A percentile compares a stretch with the other conserved stretches of the same genome.
Evolutionary conservation across 768 basidiomycete species (phyloP).

Genomic region (Termitomyces sp.): DNA sequence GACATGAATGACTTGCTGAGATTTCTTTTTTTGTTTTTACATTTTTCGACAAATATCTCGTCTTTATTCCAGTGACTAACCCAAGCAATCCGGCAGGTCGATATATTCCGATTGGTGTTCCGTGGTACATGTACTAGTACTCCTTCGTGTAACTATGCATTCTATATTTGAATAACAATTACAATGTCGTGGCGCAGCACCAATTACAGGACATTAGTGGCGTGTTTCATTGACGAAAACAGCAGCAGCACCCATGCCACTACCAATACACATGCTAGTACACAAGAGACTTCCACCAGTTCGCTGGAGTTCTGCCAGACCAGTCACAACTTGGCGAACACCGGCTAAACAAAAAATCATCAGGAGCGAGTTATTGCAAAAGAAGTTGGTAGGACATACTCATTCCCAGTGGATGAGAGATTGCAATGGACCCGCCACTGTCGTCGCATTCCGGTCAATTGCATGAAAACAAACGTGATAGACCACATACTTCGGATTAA

Average conservation of each 20-base stretch:
- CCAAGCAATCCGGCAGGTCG: not conserved
- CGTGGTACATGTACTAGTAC: not conserved
- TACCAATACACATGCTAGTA: slow-evolving; percentile 77
- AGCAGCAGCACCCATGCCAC: slow-evolving; percentile 86
- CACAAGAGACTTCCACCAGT: slow-evolving; percentile 67
- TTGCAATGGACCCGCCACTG: slow-evolving; percentile 83
- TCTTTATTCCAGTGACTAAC: not conserved
- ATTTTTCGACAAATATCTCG: not conserved
- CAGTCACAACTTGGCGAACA: slow-evolving; percentile 82
- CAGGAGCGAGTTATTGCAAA: slow-evolving; percentile 10
- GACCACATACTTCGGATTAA: slow-evolving; percentile 74
- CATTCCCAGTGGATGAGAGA: slow-evolving; percentile 82
- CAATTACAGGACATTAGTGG: not conserved
- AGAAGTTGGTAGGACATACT: slow-evolving; percentile 44
- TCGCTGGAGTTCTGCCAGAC: slow-evolving; percentile 76
- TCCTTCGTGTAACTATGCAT: not conserved
- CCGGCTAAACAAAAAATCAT: slow-evolving; percentile 50
- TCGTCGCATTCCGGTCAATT: slow-evolving; percentile 4
- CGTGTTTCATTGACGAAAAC: slow-evolving; percentile 71
- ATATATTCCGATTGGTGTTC: too few relatives aligned
- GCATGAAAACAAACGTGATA: not conserved
- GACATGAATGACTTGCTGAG: slow-evolving; percentile 87
- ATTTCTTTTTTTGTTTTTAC: slow-evolving; percentile 37
- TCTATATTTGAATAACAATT: not conserved
- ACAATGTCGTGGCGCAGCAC: not conserved